Percentiles rank a stretch among this genome's conserved stretches.
phyloP scores from a whole-genome alignment of 2,329 filamentous ascomycete species.

The Fonsecaea erecta region DNA sequence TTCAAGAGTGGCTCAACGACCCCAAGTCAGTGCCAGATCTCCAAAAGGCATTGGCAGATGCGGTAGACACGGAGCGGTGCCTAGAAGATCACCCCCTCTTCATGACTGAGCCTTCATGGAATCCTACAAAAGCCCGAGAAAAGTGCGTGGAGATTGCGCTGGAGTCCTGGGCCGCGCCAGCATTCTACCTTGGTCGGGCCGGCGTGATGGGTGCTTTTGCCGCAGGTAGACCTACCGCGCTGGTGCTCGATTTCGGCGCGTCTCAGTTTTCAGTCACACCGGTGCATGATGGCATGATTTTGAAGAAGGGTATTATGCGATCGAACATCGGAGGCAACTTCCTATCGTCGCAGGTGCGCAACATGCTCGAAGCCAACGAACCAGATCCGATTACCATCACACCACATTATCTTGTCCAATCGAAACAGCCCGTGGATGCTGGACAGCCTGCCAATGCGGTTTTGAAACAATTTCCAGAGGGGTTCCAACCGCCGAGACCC shows the following conservation, averaged over 20 bases:
- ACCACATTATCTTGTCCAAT: slow-evolving; percentile 85
- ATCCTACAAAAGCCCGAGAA: slow-evolving; percentile 82
- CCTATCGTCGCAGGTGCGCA: slow-evolving; percentile 84
- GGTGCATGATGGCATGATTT: slow-evolving; percentile 90
- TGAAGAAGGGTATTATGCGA: slow-evolving; percentile 86
- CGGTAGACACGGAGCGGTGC: slow-evolving; percentile 71
- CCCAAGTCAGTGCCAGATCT: slow-evolving; percentile 54
- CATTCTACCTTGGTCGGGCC: slow-evolving; percentile 89
- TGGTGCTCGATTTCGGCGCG: slow-evolving; percentile 90
- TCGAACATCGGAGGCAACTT: slow-evolving; percentile 87
- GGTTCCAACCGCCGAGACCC: slow-evolving; percentile 61
- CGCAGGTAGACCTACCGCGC: slow-evolving; percentile 86
- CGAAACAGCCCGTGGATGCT: slow-evolving; percentile 87
- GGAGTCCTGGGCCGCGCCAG: slow-evolving; percentile 94
- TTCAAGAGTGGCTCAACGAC: slow-evolving; percentile 80
- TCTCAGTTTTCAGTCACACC: slow-evolving; percentile 87
- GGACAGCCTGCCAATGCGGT: slow-evolving; percentile 75
- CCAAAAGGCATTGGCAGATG: slow-evolving; percentile 65
- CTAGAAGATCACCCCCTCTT: slow-evolving; percentile 88
- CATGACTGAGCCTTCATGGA: slow-evolving; percentile 95
- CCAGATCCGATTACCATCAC: slow-evolving; percentile 74
- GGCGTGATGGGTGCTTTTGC: slow-evolving; percentile 91
- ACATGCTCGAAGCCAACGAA: slow-evolving; percentile 70
- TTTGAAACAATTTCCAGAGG: slow-evolving; percentile 70
- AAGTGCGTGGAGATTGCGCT: slow-evolving; percentile 95